Evolutionary conservation across 225 moss, liverwort and hornwort species (phyloP).

Genomic region (Takakia lepidozioides): DNA sequence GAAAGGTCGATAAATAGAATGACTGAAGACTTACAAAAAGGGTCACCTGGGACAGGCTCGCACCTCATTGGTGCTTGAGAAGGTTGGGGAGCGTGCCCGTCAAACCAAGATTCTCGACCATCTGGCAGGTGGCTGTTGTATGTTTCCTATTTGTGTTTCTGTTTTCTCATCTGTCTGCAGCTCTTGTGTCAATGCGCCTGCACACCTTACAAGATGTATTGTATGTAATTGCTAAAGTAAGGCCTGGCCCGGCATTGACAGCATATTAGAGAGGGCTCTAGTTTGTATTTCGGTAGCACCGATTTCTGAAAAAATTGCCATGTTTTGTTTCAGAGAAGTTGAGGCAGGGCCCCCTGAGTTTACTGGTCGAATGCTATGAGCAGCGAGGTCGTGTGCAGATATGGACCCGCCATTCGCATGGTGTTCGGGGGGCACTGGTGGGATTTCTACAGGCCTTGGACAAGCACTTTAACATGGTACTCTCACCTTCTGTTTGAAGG

Average conservation of each 20-base stretch:
- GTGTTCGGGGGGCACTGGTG: conserved; percentile 56
- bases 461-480: conserved; percentile 71
- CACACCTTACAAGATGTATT: too few species aligned
- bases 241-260: too few species aligned
- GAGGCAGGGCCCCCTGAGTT: conserved; percentile 42
- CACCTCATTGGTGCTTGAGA: conserved; percentile 54
- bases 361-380: conserved; percentile 52
- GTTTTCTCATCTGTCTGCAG: too few species aligned
- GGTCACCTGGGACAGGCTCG: too few species aligned
- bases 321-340: conserved; percentile 34
- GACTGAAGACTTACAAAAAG: too few species aligned
- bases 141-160: too few species aligned
- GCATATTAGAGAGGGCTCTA: background rate
- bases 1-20: too few species aligned
- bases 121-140: conserved; percentile 63
- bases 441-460: conserved; percentile 61
- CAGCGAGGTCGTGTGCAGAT: conserved; percentile 54
- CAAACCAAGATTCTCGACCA: conserved; percentile 46
- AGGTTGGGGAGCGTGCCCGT: conserved; percentile 61
- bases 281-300: background rate
- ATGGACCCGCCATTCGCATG: conserved; percentile 65
- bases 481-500: conserved; percentile 27
- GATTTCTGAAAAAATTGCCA: background rate
- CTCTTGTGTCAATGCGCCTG: too few species aligned
- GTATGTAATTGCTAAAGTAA: too few species aligned